These are phyloP conservation scores for Pyricularia sp. DNA, from an alignment of 2,329 filamentous ascomycete genomes.

Conservation along the genomic window DNA sequence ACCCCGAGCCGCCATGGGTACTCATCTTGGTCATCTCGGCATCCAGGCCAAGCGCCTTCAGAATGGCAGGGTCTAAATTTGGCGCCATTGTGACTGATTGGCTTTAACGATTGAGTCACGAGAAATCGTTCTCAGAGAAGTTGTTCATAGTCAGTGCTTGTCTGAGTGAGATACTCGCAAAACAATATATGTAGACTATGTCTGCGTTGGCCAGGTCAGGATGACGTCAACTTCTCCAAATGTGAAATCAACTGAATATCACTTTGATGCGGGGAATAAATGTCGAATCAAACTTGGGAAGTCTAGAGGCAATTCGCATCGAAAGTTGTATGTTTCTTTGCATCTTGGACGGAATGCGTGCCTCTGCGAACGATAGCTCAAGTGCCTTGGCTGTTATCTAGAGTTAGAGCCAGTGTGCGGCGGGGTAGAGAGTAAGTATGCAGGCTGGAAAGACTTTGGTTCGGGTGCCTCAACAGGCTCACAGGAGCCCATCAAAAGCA, in stretches of 20 bases:
- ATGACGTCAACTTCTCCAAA: slow-evolving; percentile 1
- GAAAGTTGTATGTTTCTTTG: background rate
- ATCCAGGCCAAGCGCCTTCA: slow-evolving; percentile 51
- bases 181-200: background rate
- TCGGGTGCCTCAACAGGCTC: background rate
- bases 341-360: background rate
- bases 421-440: no score
- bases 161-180: background rate
- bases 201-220: background rate
- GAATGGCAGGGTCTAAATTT: slow-evolving; percentile 53
- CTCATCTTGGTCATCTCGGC: slow-evolving; percentile 42
- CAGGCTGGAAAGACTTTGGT: background rate
- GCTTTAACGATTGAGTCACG: no score
- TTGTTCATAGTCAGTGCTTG: background rate
- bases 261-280: background rate
- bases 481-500: background rate
- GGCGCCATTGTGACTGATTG: slow-evolving; percentile 21
- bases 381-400: background rate
- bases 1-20: slow-evolving; percentile 57
- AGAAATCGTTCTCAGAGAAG: no score
- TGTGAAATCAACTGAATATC: background rate
- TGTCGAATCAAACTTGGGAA: background rate
- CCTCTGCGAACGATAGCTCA: background rate
- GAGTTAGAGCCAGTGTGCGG: no score
- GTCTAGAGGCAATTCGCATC: background rate